Conservation (phyloP, 2,329 filamentous ascomycete species). For the Calonectria multiphialidica region DNA sequence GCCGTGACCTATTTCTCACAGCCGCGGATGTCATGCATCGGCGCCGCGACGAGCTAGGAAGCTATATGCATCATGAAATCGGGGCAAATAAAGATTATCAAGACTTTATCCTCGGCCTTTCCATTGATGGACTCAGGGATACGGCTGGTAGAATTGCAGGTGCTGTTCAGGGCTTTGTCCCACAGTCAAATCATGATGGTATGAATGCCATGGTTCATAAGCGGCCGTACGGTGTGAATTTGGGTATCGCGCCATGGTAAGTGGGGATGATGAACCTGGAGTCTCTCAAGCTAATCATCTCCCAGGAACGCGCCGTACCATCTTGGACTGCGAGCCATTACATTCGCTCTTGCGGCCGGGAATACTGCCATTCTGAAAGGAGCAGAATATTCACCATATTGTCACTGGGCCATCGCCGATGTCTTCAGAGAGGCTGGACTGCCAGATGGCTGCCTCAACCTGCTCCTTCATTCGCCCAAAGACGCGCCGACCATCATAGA, state of each 20-base stretch:
- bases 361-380: constrained; percentile 83
- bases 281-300: neutral
- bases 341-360: constrained; percentile 53
- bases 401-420: constrained; percentile 70
- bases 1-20: neutral
- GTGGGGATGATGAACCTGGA: neutral
- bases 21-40: neutral
- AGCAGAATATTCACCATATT: constrained; percentile 74
- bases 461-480: constrained; percentile 73
- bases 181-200: constrained; percentile 35
- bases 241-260: constrained; percentile 30
- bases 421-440: constrained; percentile 80
- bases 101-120: constrained; percentile 46
- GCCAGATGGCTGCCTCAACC: constrained; percentile 80
- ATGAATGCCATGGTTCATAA: constrained; percentile 31
- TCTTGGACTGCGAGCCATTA: constrained; percentile 11
- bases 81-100: constrained; percentile 23
- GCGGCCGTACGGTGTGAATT: constrained; percentile 25
- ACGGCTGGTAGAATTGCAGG: constrained; percentile 49
- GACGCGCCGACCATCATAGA: constrained; percentile 76
- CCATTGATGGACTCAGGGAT: constrained; percentile 48
- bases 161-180: constrained; percentile 43
- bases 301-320: constrained; percentile 15
- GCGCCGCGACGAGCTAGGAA: constrained; percentile 8
- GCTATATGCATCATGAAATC: constrained; percentile 27